Base-by-base conservation (phyloP, 1,284 basidiomycete species). In the Apiotrichum sp. region DNA sequence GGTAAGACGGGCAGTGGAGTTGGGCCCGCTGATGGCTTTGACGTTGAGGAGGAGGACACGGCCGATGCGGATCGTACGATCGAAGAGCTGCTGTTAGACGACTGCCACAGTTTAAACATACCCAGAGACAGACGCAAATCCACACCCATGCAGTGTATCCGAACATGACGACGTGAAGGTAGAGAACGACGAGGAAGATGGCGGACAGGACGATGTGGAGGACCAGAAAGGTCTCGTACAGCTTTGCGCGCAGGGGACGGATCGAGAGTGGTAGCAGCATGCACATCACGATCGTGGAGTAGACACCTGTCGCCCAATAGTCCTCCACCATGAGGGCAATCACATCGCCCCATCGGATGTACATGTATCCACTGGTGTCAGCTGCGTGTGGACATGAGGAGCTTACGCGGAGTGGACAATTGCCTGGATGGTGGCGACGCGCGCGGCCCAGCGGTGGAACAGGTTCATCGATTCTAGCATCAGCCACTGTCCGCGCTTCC, bases 201-300 rank as follows among this genome's bases (percentile, higher is more conserved):
- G 64, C 9, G 1, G 66, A 65, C 16, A 66, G 41, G 16, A 54
- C 41, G 48, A 70, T 68, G 47, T 70, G 68, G 10, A 61, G 14
- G 13, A 65, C 40, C 22, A 70, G 51, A 55, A 70, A 70, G 38
- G 61, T 13, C 49, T 69, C 67, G 57, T 69, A 69, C 43, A 46
- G 46, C 29, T 47, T 47, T 7, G 57, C 38, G 2, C 67, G 62
- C 32, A 68, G 34, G 8, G 63, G 56, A 22, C 52, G 53, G 53
- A 66, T 57, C 2, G 66, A 64, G 6, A 68, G 41, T 5, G 62
- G 59, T 13, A 63, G 47, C 0, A 56, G 16, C n/a, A 64, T 33
- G 14, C 47, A 42, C 62, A 67, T 65, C 16, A 47, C 44, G 14
- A 65, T 53, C 4, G 58, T 56, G 1, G 64, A 62, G 36, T 61